Percentiles rank a stretch among this genome's conserved stretches.
phyloP scores from a whole-genome alignment of 2,329 filamentous ascomycete species.

The Fusarium keratoplasticum region DNA sequence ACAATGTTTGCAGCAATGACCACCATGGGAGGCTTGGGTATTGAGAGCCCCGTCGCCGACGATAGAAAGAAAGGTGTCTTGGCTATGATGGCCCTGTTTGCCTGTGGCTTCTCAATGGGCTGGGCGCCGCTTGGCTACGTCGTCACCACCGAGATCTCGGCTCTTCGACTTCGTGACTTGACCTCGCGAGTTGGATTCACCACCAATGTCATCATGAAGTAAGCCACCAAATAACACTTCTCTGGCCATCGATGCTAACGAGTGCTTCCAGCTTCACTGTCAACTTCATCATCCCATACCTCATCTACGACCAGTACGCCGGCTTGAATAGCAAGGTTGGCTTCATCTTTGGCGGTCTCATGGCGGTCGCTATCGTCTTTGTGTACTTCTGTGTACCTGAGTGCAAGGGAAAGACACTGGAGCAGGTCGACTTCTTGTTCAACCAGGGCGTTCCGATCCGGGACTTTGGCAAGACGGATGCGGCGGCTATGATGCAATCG shows the following conservation, averaged over 20 bases:
- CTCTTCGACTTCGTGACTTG: conserved; percentile 27
- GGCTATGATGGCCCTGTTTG: conserved; percentile 42
- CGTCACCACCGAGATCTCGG: conserved; percentile 35
- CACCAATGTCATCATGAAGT: conserved; percentile 34
- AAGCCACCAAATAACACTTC: not conserved
- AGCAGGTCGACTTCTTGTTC: conserved; percentile 38
- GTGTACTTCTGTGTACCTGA: conserved; percentile 34
- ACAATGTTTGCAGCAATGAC: conserved; percentile 38
- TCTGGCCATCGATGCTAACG: not conserved
- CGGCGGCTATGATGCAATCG: conserved; percentile 17
- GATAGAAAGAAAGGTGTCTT: conserved; percentile 39
- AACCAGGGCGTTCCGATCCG: conserved; percentile 24
- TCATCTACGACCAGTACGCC: conserved; percentile 32
- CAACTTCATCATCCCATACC: conserved; percentile 38
- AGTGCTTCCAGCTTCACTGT: conserved; percentile 19
- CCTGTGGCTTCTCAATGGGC: conserved; percentile 11
- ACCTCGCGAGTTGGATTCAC: conserved; percentile 29
- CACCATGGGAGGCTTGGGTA: conserved; percentile 42
- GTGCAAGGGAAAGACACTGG: conserved; percentile 33
- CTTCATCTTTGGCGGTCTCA: conserved; percentile 35
- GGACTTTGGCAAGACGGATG: conserved; percentile 30
- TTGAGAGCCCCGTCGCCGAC: conserved; percentile 14
- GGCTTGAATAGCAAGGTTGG: conserved; percentile 34
- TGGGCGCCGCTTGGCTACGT: conserved; percentile 32
- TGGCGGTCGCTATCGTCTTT: conserved; percentile 5